phyloP scores from a whole-genome alignment of 345 rosid genomes.

The Mangifera indica region DNA sequence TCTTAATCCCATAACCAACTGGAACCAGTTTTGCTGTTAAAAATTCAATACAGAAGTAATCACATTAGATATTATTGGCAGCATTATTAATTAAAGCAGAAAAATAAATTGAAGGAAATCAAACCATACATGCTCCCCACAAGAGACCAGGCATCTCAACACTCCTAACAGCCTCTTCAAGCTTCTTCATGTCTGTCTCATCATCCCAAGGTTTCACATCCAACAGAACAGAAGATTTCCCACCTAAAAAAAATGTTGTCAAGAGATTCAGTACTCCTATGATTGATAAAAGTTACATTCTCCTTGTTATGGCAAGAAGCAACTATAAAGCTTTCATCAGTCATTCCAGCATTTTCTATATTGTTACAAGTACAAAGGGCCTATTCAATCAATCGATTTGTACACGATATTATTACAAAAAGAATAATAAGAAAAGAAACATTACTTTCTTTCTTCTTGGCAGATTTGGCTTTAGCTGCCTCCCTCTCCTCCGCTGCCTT shows the following conservation, averaged over 20 bases:
- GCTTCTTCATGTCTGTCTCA: slow-evolving; percentile 96
- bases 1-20: slow-evolving; percentile 94
- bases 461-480: slow-evolving; percentile 61
- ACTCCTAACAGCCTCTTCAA: slow-evolving; percentile 68
- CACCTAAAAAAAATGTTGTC: slow-evolving; percentile 44
- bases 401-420: too few relatives aligned
- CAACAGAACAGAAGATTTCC: slow-evolving; percentile 87
- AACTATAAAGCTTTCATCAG: too few relatives aligned
- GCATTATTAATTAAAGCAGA: neutral
- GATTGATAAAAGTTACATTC: neutral
- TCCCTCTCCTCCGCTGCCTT: slow-evolving; percentile 92
- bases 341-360: too few relatives aligned
- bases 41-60: neutral
- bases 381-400: too few relatives aligned
- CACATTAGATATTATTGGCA: neutral
- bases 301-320: too few relatives aligned
- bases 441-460: slow-evolving; percentile 80
- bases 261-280: too few relatives aligned
- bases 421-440: neutral
- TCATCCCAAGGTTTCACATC: slow-evolving; percentile 98
- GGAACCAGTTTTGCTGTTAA: slow-evolving; percentile 76
- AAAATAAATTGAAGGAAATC: neutral
- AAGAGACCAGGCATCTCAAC: slow-evolving; percentile 82
- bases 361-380: too few relatives aligned
- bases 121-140: slow-evolving; percentile 91